A percentile compares a stretch with the other conserved stretches of the same genome.
Conservation (phyloP, 176 grass and related monocot genomes). For the Eremochloa ophiuroides region DNA sequence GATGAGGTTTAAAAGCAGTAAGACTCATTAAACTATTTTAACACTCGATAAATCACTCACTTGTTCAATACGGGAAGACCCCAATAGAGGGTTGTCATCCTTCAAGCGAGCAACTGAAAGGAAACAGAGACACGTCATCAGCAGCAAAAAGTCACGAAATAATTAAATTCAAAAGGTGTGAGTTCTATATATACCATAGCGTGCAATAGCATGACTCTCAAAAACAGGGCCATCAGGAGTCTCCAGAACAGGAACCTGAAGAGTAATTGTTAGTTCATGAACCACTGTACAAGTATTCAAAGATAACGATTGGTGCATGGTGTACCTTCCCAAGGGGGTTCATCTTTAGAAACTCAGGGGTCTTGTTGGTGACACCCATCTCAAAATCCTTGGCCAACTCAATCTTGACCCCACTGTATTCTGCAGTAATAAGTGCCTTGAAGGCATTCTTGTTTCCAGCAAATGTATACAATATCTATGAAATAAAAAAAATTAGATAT, state of each 20-base stretch:
- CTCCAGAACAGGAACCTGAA: constrained; percentile 86
- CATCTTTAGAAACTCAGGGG: constrained; percentile 96
- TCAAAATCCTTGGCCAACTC: constrained; percentile 73
- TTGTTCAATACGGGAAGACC: constrained; percentile 77
- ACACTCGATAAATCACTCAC: constrained; percentile 42
- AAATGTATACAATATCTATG: constrained; percentile 59
- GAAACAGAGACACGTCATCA: not conserved
- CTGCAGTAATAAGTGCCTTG: constrained; percentile 86
- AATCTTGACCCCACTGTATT: constrained; percentile 75
- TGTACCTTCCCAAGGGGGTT: constrained; percentile 92
- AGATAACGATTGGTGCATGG: not conserved
- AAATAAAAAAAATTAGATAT: not conserved
- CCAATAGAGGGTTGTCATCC: constrained; percentile 54
- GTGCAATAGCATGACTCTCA: constrained; percentile 95
- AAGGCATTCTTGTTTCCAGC: constrained; percentile 81
- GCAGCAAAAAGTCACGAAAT: not conserved
- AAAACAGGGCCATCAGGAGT: constrained; percentile 90
- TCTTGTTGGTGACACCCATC: constrained; percentile 96
- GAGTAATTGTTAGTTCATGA: not conserved
- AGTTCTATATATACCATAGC: constrained; percentile 52
- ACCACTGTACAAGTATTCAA: not conserved
- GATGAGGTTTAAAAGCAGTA: not conserved
- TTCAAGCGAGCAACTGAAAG: constrained; percentile 73
- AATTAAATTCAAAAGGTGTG: not conserved
- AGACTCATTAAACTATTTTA: not conserved